Evolutionary conservation across 306 rosid genomes (phyloP).

Genomic region (Bauhinia variegata): DNA sequence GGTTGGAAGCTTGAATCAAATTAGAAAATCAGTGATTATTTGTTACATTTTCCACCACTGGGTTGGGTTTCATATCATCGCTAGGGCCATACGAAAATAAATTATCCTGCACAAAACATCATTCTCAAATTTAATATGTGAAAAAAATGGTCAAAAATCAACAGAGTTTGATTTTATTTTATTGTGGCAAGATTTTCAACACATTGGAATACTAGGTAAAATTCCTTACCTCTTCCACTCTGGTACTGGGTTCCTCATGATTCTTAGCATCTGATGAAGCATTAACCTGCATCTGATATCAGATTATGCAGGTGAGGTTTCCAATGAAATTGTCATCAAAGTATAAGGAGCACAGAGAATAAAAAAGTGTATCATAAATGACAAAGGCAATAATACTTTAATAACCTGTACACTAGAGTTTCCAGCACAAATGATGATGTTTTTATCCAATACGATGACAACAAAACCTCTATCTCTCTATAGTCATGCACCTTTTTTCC

Average conservation of each 20-base stretch:
- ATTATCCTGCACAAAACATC: constrained; percentile 25
- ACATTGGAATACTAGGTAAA: background rate
- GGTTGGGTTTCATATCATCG: constrained; percentile 8
- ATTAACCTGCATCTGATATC: constrained; percentile 46
- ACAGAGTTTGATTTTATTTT: background rate
- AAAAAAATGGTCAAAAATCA: background rate
- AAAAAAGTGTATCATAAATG: constrained; percentile 18
- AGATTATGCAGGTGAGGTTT: constrained; percentile 16
- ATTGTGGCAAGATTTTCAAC: constrained; percentile 6
- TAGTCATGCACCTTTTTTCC: too few species aligned
- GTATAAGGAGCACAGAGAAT: background rate
- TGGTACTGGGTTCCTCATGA: constrained; percentile 29
- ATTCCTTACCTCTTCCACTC: constrained; percentile 45
- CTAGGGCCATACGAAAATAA: constrained; percentile 21
- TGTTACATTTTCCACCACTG: constrained; percentile 30
- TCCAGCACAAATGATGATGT: constrained; percentile 27
- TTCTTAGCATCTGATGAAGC: constrained; percentile 25
- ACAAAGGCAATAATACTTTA: constrained; percentile 32
- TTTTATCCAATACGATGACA: background rate
- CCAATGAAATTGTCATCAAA: constrained; percentile 8
- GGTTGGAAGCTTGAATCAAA: constrained; percentile 5
- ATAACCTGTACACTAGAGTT: constrained; percentile 28
- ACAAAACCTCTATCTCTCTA: too few species aligned
- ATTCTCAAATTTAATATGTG: background rate
- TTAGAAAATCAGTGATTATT: constrained; percentile 19